Evolutionary conservation across 176 grass and related monocot genomes (phyloP), one percentile per base, ranked within the genome.

Genomic region (Typha latifolia): DNA sequence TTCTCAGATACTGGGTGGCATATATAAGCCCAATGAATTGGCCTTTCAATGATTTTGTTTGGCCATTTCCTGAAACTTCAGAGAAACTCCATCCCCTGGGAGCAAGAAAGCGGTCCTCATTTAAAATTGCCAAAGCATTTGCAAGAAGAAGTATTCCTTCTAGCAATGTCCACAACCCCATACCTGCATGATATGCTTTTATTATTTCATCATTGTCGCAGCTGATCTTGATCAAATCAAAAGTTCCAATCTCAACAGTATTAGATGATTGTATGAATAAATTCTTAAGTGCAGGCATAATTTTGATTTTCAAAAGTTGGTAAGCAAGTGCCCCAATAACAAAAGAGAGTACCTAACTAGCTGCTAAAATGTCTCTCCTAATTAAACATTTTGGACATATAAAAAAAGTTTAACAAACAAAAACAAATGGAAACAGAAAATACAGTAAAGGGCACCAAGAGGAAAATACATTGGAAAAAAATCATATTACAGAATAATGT

Each of bases 51-150:
- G 77, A 78, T 71, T 95, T 95, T 27, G 90, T 78, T 69, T 76
- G 70, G 8, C 79, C 82, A 67, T 80, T 94, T 76, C 72, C 83
- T 74, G 86, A 86, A 66, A 95, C 83, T 83, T 86, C 86, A 62
- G 86, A 84, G 86, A 95, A 86, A 69, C 86, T 95, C 90, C 86
- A 95, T 52, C 90, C 80, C 70, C 71, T 80, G 19, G 86, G 82
- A 52, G 80, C 86, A 49, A 95, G 80, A 79, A 95, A 90, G 12
- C 80, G 82, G 14, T 90, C 90, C 72, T 90, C 90, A 32, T 95
- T 95, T 74, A 95, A 78, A 81, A 90, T 95, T 0, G 82, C 83
- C 71, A 95, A 73, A 5, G 86, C 81, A 86, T 95, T 95, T 32
- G 86, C 86, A 47, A 95, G 70, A 47, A 95, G 83, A 66, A 90